Conservation (phyloP, 1,284 basidiomycete genomes). For the Moesziomyces parantarcticus region DNA sequence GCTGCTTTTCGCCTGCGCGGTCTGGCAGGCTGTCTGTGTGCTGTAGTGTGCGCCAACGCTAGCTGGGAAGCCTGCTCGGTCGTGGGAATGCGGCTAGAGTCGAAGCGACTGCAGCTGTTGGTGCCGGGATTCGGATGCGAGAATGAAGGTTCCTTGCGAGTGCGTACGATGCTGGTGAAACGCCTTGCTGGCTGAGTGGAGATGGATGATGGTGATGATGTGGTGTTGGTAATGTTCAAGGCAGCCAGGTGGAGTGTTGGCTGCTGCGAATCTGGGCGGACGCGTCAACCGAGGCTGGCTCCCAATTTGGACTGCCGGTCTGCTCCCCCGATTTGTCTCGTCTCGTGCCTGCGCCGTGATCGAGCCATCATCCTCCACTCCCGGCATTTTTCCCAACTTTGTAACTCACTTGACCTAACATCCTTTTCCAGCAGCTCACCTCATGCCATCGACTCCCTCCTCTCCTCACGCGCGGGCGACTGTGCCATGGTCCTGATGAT, state of each 20-base stretch:
- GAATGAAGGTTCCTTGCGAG: neutral
- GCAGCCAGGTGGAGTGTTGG: slow-evolving; percentile 3
- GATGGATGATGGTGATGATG: neutral
- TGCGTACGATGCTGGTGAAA: neutral
- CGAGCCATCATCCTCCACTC: slow-evolving; percentile 33
- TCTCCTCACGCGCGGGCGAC: slow-evolving; percentile 7
- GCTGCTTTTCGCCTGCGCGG: too few species aligned
- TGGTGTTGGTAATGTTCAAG: neutral
- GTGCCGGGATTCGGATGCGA: neutral
- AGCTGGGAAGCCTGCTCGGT: neutral
- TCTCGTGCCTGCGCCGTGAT: slow-evolving; percentile 19
- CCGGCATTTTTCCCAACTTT: neutral
- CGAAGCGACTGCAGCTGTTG: neutral
- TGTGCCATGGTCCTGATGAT: neutral
- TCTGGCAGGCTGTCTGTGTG: neutral
- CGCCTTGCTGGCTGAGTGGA: neutral
- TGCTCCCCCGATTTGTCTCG: slow-evolving; percentile 10
- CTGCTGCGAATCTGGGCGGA: slow-evolving; percentile 2
- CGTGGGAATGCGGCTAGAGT: too few species aligned
- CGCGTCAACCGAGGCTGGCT: slow-evolving; percentile 36
- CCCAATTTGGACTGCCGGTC: slow-evolving; percentile 16
- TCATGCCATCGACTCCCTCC: neutral
- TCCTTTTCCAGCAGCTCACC: too few species aligned
- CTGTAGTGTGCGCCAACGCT: neutral
- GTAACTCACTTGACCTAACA: neutral